Evolutionary conservation across 2,329 filamentous ascomycete species (phyloP).

Genomic region (Trichoderma koningii): DNA sequence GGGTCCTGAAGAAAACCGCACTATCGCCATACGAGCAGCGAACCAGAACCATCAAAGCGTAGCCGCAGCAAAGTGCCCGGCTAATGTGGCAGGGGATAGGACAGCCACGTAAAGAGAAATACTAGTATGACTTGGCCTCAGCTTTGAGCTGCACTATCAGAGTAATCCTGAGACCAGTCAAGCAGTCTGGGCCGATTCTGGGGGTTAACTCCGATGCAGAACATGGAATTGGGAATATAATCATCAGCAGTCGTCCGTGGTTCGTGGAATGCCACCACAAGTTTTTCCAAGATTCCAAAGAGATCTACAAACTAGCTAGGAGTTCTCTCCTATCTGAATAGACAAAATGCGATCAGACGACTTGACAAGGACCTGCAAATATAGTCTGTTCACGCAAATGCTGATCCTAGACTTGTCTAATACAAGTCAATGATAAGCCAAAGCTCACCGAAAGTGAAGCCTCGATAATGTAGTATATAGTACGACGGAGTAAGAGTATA

Average conservation of each 20-base stretch:
- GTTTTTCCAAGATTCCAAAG: not conserved
- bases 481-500: not conserved
- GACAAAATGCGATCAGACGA: not conserved
- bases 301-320: too few relatives aligned
- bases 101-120: conserved; percentile 2
- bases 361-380: not conserved
- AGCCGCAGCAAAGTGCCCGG: not conserved
- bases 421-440: not conserved
- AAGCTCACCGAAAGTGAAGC: not conserved
- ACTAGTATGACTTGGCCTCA: not conserved
- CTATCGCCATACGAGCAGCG: not conserved
- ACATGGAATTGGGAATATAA: not conserved
- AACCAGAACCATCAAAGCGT: not conserved
- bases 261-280: too few relatives aligned
- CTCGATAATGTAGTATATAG: not conserved
- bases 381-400: not conserved
- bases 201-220: not conserved
- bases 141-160: not conserved
- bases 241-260: too few relatives aligned
- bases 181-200: not conserved
- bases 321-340: too few relatives aligned
- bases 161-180: not conserved
- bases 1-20: not conserved
- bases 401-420: not conserved
- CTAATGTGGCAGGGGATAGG: not conserved